Conservation (phyloP, 176 grass and related monocot species). For the Musa beccarii region DNA sequence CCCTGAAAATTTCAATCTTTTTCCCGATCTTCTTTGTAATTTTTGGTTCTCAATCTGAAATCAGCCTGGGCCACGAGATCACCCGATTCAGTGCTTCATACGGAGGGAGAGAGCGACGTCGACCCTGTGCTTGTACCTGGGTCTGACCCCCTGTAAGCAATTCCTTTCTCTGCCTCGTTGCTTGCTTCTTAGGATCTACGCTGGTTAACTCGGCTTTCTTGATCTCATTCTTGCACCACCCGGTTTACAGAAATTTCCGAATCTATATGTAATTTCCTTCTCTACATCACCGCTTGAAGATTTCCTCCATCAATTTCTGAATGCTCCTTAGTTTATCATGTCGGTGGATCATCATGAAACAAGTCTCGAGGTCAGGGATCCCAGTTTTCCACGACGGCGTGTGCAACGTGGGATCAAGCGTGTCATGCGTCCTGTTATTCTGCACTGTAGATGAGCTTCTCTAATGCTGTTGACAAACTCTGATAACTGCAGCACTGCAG, state of each 20-base stretch:
- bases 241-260: neutral
- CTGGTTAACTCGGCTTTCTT: no score
- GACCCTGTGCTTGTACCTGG: slow-evolving; percentile 82
- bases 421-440: neutral
- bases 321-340: no score
- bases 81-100: slow-evolving; percentile 85
- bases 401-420: no score
- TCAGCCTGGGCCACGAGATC: slow-evolving; percentile 71
- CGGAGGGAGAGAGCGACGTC: slow-evolving; percentile 74
- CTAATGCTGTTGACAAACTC: slow-evolving; percentile 3
- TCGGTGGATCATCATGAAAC: neutral
- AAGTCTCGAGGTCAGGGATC: neutral
- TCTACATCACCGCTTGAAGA: neutral
- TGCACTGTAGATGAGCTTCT: no score
- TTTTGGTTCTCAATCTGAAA: neutral
- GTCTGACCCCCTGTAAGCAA: slow-evolving; percentile 82
- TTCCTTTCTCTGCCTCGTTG: neutral
- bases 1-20: neutral
- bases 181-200: neutral
- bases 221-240: neutral
- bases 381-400: no score
- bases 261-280: neutral
- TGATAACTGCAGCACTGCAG: slow-evolving; percentile 54
- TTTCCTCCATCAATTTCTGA: neutral
- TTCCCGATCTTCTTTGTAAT: neutral